A percentile compares a stretch with the other conserved stretches of the same genome.
phyloP scores from a whole-genome alignment of 352 stramenopile genomes.

The Phytophthora nicotianae region DNA sequence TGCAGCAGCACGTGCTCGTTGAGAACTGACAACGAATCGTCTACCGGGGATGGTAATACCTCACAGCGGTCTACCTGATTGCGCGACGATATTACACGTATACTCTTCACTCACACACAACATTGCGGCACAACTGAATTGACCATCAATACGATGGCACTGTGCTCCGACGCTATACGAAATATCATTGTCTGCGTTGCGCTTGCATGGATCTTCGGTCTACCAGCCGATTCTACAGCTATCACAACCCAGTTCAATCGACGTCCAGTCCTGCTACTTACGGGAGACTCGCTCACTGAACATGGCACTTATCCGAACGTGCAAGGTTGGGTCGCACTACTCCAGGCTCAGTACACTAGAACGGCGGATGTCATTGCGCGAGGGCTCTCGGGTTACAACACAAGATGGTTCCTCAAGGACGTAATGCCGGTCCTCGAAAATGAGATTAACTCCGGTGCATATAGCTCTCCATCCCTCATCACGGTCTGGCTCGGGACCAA shows the following conservation, averaged over 20 bases:
- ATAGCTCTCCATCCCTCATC: constrained; percentile 4
- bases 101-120: neutral
- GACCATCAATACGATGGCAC: neutral
- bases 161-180: neutral
- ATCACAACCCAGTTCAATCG: neutral
- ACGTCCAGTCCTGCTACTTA: neutral
- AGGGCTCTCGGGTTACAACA: neutral
- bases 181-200: neutral
- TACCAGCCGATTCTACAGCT: neutral
- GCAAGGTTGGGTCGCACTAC: neutral
- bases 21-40: too few relatives aligned
- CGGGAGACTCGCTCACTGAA: neutral
- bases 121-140: neutral
- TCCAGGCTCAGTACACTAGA: neutral
- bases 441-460: neutral
- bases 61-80: too few relatives aligned
- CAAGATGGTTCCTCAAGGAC: neutral
- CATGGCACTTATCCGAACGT: neutral
- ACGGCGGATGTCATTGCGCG: neutral
- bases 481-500: constrained; percentile 21
- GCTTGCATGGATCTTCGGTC: neutral
- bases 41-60: neutral
- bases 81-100: too few relatives aligned
- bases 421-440: neutral
- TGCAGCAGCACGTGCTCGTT: too few relatives aligned